A percentile compares a stretch with the other conserved stretches of the same genome.
Conservation (phyloP, 1,284 basidiomycete genomes). For the Cryptococcus sp. region DNA sequence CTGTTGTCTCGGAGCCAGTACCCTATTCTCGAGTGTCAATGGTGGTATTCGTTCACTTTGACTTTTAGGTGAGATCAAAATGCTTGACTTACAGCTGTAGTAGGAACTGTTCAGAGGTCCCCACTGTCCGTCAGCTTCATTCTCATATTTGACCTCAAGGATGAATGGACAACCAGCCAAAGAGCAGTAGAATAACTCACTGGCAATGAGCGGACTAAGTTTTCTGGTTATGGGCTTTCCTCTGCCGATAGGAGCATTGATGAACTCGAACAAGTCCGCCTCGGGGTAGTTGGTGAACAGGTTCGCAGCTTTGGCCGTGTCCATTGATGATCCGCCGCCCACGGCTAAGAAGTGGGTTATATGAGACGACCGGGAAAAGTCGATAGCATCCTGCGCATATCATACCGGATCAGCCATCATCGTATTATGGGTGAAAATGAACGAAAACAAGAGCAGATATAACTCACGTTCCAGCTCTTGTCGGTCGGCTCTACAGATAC, state of each 20-base stretch:
- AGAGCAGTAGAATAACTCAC: too few species aligned
- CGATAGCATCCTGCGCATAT: slow-evolving; percentile 75
- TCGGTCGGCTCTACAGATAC: slow-evolving; percentile 91
- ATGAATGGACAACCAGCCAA: too few species aligned
- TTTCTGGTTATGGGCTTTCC: slow-evolving; percentile 77
- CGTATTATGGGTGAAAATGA: background rate
- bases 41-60: background rate
- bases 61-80: background rate
- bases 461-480: slow-evolving; percentile 56
- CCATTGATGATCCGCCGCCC: slow-evolving; percentile 93
- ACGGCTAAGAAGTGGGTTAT: slow-evolving; percentile 94
- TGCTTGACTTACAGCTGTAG: slow-evolving; percentile 67
- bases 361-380: slow-evolving; percentile 79
- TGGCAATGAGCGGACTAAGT: slow-evolving; percentile 82
- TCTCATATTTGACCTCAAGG: too few species aligned
- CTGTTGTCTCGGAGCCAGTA: slow-evolving; percentile 96
- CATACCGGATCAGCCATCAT: slow-evolving; percentile 1
- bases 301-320: slow-evolving; percentile 91
- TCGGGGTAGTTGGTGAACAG: slow-evolving; percentile 79
- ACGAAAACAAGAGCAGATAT: background rate
- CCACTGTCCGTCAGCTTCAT: background rate
- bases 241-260: slow-evolving; percentile 94
- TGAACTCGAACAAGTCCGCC: slow-evolving; percentile 89
- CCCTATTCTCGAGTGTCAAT: slow-evolving; percentile 49
- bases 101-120: slow-evolving; percentile 65